Evolutionary conservation across 139 green algal genomes (phyloP).

Genomic region (Auxenochlorella pyrenoidosa): DNA sequence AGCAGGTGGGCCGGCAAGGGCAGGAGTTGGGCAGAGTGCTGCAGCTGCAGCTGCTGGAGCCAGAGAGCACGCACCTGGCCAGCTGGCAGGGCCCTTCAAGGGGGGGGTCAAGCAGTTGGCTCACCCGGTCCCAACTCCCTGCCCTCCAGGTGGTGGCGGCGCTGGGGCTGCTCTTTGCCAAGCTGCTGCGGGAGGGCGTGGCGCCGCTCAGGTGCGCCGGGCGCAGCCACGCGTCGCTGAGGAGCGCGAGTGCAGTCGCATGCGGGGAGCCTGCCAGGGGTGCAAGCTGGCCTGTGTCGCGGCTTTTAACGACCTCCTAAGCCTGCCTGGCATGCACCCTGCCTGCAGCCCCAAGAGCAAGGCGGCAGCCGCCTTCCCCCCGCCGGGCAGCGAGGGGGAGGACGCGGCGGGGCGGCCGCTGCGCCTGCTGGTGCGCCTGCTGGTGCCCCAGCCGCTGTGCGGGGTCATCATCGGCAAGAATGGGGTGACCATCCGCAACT

Average conservation of each 20-base stretch:
- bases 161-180: conserved; percentile 78
- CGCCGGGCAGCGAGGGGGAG: conserved; percentile 4
- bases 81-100: no score
- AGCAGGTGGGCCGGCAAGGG: conserved; percentile 28
- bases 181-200: conserved; percentile 63
- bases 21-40: no score
- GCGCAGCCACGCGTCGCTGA: not conserved
- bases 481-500: conserved; percentile 77
- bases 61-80: not conserved
- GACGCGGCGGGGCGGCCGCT: not conserved
- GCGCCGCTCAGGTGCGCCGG: conserved; percentile 24
- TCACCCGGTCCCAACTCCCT: not conserved
- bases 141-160: conserved; percentile 66
- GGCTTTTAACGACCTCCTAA: not conserved
- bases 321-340: not conserved
- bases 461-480: conserved; percentile 84
- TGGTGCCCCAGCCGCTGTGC: conserved; percentile 82
- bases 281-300: not conserved
- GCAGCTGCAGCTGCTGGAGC: not conserved
- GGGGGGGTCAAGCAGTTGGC: no score
- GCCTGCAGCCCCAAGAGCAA: conserved; percentile 33
- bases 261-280: not conserved
- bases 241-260: not conserved
- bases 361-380: not conserved
- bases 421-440: conserved; percentile 60